Conservation (phyloP, 1,284 basidiomycete genomes). For the Ganoderma lucidum region DNA sequence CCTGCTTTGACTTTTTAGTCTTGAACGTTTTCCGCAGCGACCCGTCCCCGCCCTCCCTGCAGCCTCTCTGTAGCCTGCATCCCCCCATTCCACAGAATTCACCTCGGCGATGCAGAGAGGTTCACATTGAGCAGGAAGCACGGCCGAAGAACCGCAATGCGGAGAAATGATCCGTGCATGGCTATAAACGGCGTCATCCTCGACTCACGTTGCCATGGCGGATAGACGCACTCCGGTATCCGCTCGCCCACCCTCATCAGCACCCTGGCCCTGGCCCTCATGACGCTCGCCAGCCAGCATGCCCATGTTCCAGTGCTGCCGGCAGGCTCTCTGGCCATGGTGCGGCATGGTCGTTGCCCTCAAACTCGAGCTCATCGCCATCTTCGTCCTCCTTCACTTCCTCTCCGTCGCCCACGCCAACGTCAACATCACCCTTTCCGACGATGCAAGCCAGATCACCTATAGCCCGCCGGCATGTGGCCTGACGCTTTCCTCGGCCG, state of each 20-base stretch:
- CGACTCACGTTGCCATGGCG: conserved; percentile 31
- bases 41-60: neutral
- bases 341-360: conserved; percentile 14
- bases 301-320: conserved; percentile 21
- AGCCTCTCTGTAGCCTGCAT: neutral
- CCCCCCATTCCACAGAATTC: neutral
- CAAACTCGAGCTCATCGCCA: neutral
- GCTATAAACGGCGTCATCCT: conserved; percentile 27
- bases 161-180: conserved; percentile 11
- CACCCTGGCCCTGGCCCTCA: conserved; percentile 27
- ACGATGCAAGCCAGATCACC: conserved; percentile 40
- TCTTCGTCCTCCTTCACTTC: conserved; percentile 14
- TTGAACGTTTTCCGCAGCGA: neutral
- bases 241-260: conserved; percentile 23
- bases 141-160: conserved; percentile 1
- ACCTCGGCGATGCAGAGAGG: too few species aligned
- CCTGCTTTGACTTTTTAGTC: neutral
- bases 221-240: conserved; percentile 29
- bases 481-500: conserved; percentile 23
- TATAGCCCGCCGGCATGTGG: conserved; percentile 42
- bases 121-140: neutral
- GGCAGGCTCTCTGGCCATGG: conserved; percentile 17
- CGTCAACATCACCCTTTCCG: conserved; percentile 38
- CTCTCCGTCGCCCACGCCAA: conserved; percentile 6
- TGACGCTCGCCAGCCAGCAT: conserved; percentile 32